Evolutionary conservation across 768 basidiomycete genomes (phyloP), one percentile per base, ranked within the genome.

Genomic region (Erythrobasidium yunnanense): DNA sequence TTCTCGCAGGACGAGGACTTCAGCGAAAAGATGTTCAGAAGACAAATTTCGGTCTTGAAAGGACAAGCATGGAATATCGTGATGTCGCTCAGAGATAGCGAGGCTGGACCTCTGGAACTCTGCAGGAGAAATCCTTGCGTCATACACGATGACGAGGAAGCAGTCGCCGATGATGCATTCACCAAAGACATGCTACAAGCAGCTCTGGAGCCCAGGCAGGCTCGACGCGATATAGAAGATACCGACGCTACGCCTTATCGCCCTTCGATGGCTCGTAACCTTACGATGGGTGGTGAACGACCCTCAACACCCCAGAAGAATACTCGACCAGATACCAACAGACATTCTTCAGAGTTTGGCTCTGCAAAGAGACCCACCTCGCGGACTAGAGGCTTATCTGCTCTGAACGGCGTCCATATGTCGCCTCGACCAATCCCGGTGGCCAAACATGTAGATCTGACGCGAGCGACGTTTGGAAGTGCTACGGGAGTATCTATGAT

Each of bases 41-140:
- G 86, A 67, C 90, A 93, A 80, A 77, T 92, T 63, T 85, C 88
- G n/a, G 88, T 93, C 3, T 85, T 93, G 66, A 92, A 92, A 77
- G 90, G 88, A 13, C 90, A 92, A 74, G 90, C 87, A 45, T 89
- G 85, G 83, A 90, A 91, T 71, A 86, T 92, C 35, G 81, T 91
- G 1, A 86, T 90, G 74, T 89, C 87, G 1, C 77, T 73, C 13
- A 57, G 68, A 18, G 45, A 62, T 2, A 25, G 45, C 29, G 60
- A 69, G 1, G 69, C 71, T 23, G 63, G 69, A 29, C 29, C 90
- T 2, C 79, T 93, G 69, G 90, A 93, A 72, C 78, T 93, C 29
- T 91, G 90, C 2, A 81, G 90, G n/a, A 79, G 89, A 57, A 82
- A 81, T 63, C 89, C 84, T 74, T 83, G 86, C 6, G 80, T 88